Evolutionary conservation across 179 eudicot genomes (phyloP).

Genomic region (Drosera spatulata): DNA sequence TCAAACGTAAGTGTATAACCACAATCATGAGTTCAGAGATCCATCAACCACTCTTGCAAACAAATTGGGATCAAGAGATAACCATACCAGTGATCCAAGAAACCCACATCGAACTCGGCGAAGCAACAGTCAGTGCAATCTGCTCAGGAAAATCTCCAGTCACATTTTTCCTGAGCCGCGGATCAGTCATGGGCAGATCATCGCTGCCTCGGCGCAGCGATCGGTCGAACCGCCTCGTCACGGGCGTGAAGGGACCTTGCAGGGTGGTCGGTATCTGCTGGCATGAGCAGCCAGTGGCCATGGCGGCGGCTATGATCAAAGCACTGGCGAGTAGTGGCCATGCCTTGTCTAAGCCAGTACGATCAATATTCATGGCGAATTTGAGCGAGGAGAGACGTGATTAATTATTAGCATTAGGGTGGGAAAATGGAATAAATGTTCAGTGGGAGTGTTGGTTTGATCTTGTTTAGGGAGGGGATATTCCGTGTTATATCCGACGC

Average conservation of each 20-base stretch:
- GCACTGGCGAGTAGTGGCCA: neutral
- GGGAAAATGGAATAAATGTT: no score
- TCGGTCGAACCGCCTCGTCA: slow-evolving; percentile 55
- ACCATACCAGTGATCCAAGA: slow-evolving; percentile 32
- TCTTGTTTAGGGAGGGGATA: no score
- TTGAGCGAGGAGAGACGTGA: no score
- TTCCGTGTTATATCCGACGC: no score
- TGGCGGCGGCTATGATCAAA: slow-evolving; percentile 1
- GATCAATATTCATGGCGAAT: no score
- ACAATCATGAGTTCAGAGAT: no score
- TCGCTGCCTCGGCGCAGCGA: slow-evolving; percentile 60
- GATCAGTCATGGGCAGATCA: slow-evolving; percentile 63
- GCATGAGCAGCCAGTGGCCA: slow-evolving; percentile 2
- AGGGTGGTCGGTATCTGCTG: slow-evolving; percentile 34
- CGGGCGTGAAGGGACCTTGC: slow-evolving; percentile 73
- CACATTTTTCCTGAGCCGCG: slow-evolving; percentile 50
- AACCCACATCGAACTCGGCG: slow-evolving; percentile 68
- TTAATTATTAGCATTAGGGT: no score
- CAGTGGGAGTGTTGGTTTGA: no score
- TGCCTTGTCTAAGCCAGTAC: no score
- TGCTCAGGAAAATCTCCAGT: slow-evolving; percentile 67
- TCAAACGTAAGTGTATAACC: no score
- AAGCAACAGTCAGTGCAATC: slow-evolving; percentile 66
- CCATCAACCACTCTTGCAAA: neutral
- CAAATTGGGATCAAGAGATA: neutral